Evolutionary conservation across 192 early-diverging fungal species (phyloP).

Genomic region (Tieghemiomyces parasiticus): DNA sequence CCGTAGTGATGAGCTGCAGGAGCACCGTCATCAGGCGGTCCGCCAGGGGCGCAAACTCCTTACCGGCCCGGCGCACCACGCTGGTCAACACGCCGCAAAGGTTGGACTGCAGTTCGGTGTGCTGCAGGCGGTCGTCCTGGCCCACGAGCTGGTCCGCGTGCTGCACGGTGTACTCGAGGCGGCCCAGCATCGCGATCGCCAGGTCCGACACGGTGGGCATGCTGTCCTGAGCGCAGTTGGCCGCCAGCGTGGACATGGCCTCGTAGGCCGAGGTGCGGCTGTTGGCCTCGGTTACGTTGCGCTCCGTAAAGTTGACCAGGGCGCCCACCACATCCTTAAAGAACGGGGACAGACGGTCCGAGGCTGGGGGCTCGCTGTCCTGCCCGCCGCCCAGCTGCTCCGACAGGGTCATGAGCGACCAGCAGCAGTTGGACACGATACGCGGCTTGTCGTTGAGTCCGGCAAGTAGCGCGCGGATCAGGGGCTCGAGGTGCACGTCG

Average conservation of each 20-base stretch:
- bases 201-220: constrained; percentile 60
- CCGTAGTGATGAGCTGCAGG: constrained; percentile 46
- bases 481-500: constrained; percentile 48
- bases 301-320: constrained; percentile 58
- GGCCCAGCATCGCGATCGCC: constrained; percentile 54
- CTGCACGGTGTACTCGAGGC: constrained; percentile 61
- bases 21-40: constrained; percentile 85
- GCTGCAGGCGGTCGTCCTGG: constrained; percentile 63
- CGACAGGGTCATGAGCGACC: constrained; percentile 87
- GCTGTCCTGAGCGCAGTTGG: constrained; percentile 60
- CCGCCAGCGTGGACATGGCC: constrained; percentile 73
- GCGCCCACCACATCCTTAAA: constrained; percentile 71
- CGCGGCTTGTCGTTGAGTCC: constrained; percentile 79
- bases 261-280: constrained; percentile 87
- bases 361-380: constrained; percentile 34
- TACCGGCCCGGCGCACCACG: constrained; percentile 64
- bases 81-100: constrained; percentile 81
- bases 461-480: constrained; percentile 58
- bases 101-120: constrained; percentile 84
- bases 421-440: constrained; percentile 91
- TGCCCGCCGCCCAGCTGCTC: constrained; percentile 52
- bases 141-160: constrained; percentile 63
- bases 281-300: constrained; percentile 65
- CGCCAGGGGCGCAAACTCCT: constrained; percentile 53
- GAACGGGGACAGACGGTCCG: constrained; percentile 63